Percentiles rank a stretch among this genome's conserved stretches.
These are phyloP conservation scores for Claviceps quebecensis DNA, from an alignment of 2,329 filamentous ascomycete genomes.

Conservation along the genomic window DNA sequence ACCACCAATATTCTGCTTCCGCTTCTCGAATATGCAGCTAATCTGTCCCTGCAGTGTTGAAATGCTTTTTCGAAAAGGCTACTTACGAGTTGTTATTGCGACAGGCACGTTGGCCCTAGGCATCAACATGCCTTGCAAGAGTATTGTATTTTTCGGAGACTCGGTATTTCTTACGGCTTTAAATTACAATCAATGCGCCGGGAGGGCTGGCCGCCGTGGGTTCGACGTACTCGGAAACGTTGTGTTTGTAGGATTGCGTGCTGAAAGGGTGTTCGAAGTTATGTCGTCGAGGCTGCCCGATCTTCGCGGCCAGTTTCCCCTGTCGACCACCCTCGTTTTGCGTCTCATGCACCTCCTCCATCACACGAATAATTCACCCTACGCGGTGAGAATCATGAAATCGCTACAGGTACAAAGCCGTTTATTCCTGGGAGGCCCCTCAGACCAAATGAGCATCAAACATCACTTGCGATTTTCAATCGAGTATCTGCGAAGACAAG, in stretches of 20 bases:
- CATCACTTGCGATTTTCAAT: conserved; percentile 72
- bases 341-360: conserved; percentile 54
- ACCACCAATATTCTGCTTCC: not conserved
- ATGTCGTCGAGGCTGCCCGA: conserved; percentile 60
- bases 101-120: conserved; percentile 65
- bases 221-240: conserved; percentile 74
- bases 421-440: conserved; percentile 55
- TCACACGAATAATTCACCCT: not conserved
- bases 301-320: conserved; percentile 63
- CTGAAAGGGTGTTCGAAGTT: conserved; percentile 47
- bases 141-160: conserved; percentile 63
- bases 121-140: conserved; percentile 77
- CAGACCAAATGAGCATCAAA: conserved; percentile 53
- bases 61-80: conserved; percentile 61
- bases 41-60: conserved; percentile 35
- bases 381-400: conserved; percentile 33
- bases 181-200: conserved; percentile 63
- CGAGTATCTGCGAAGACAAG: conserved; percentile 59
- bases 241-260: conserved; percentile 55
- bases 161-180: conserved; percentile 59
- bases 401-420: conserved; percentile 56
- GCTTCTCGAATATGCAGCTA: conserved; percentile 2
- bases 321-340: conserved; percentile 59
- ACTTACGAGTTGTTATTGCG: conserved; percentile 55
- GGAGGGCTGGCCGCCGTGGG: conserved; percentile 65